Conservation (phyloP, 2,329 filamentous ascomycete genomes). For the Colletotrichum eremochloae region DNA sequence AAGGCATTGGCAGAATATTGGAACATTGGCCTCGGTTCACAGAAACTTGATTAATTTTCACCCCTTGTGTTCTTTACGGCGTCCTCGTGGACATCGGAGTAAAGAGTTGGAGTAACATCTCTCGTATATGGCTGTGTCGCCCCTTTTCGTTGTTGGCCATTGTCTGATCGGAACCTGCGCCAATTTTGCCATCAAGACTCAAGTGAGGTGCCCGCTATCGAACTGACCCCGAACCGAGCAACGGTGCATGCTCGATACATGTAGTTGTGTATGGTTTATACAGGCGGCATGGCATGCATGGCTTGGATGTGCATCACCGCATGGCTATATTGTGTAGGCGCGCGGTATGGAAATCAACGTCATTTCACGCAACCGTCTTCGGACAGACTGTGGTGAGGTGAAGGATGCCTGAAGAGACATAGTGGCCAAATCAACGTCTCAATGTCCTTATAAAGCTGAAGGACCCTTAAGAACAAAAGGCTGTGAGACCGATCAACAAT, state of each 20-base stretch:
- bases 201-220: background rate
- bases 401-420: background rate
- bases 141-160: background rate
- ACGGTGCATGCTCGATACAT: background rate
- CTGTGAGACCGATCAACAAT: no score
- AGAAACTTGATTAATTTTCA: conserved; percentile 43
- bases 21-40: conserved; percentile 46
- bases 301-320: background rate
- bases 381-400: background rate
- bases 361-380: background rate
- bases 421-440: background rate
- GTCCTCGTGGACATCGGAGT: conserved; percentile 43
- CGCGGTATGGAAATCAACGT: background rate
- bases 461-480: background rate
- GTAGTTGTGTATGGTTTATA: background rate
- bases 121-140: background rate
- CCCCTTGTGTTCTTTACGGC: conserved; percentile 44
- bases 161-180: background rate
- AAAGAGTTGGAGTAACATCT: conserved; percentile 42
- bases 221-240: background rate
- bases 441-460: background rate
- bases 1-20: conserved; percentile 32
- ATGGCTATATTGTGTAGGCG: background rate
- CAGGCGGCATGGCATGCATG: background rate
- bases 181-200: no score